Base-by-base conservation (phyloP, 2,329 filamentous ascomycete genomes). In the Aspergillus vadensis region DNA sequence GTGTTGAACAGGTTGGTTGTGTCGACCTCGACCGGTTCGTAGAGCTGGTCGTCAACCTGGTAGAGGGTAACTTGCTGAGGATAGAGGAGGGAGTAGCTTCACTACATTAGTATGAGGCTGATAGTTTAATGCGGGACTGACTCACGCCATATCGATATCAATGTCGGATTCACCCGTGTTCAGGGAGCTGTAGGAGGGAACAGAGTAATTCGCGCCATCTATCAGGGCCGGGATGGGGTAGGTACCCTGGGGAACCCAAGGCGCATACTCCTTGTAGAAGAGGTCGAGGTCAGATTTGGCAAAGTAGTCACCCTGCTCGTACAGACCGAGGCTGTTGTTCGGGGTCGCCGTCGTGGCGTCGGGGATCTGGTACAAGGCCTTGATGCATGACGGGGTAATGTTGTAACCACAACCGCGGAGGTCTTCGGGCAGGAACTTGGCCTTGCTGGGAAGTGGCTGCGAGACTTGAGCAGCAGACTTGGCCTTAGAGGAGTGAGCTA, bases 331-430 rank as follows among this genome's bases (percentile, higher is more conserved):
- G 23, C 76, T 79, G 68, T 86, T 86, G 69, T 80, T 79, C 15
- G 76, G 65, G 25, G 72, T 68, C 17, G 74, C 70, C 7, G 72
- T 72, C 3, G 68, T 72, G 14, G 77, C 78, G 14, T 75, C 65
- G 15, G 83, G 78, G 53, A 80, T 78, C 3, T 74, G 68, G 65
- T 82, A 84, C 19, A 84, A 72, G 5, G 82, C 79, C 47, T 79
- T 78, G 54, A 86, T 77, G 65, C 86, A 88, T 44, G 79, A 79
- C 0, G 85, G 83, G 0, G 84, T 87, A 63, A 88, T 85, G 67
- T 82, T 80, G 14, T 74, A 72, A 65, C 84, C 81, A 68, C 86
- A 88, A 43, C 70, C 70, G 44, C 71, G 65, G 12, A 80, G 69
- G 55, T 77, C 68, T 23, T 65, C 58, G n/a, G 63, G 55, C 41